Conservation (phyloP, 331 rosid genomes). For the Acacia concinna region DNA sequence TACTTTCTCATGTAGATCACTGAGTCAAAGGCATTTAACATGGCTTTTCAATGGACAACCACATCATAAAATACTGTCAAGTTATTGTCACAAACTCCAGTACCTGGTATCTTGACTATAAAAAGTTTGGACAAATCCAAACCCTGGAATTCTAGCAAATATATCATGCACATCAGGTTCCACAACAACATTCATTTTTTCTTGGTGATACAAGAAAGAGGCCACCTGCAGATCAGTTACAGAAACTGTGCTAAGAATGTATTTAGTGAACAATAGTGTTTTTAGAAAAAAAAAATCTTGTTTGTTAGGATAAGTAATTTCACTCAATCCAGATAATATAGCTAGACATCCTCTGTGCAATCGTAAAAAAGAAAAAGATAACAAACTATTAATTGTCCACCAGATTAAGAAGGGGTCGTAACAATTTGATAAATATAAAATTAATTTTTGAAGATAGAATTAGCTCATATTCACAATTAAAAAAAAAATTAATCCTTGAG, state of each 20-base stretch:
- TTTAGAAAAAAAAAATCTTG: neutral
- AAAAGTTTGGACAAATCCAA: conserved; percentile 97
- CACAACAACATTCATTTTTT: conserved; percentile 85
- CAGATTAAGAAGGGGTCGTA: neutral
- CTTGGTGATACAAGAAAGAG: conserved; percentile 76
- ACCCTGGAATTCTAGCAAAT: conserved; percentile 93
- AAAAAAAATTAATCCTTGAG: neutral
- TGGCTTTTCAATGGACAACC: conserved; percentile 32
- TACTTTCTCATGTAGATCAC: conserved; percentile 93
- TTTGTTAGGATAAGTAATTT: neutral
- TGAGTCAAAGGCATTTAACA: conserved; percentile 49
- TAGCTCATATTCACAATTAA: neutral
- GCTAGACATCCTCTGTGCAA: neutral
- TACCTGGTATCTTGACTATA: conserved; percentile 92
- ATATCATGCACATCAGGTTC: conserved; percentile 96
- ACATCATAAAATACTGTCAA: conserved; percentile 1
- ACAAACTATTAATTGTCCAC: neutral
- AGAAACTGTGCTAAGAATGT: conserved; percentile 22
- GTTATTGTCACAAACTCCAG: conserved; percentile 33
- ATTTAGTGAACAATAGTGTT: conserved; percentile 19
- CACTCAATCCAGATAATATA: neutral
- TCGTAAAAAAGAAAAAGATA: neutral
- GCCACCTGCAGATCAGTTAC: conserved; percentile 60
- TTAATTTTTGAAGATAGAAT: neutral
- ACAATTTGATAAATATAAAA: neutral